Conservation (phyloP, 345 rosid species). For the Trapa incisa region DNA sequence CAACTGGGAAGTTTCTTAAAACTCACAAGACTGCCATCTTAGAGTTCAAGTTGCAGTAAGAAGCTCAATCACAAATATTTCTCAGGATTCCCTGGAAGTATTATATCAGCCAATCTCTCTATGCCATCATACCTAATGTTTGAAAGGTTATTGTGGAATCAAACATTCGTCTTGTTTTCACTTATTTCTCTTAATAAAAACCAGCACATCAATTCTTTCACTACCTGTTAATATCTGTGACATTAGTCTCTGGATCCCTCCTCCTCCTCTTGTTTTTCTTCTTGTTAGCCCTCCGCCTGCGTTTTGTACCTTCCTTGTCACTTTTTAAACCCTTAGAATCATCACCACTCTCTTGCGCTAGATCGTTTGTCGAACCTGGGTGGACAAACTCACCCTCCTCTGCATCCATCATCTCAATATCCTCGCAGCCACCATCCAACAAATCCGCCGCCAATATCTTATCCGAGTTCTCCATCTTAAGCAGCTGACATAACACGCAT, state of each 20-base stretch:
- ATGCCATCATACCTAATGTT: background rate
- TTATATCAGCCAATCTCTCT: background rate
- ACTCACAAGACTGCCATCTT: background rate
- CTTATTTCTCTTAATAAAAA: background rate
- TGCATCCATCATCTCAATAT: conserved; percentile 53
- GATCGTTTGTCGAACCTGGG: conserved; percentile 11
- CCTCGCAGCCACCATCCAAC: conserved; percentile 34
- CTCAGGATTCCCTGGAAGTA: background rate
- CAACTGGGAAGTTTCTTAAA: background rate
- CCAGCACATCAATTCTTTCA: background rate
- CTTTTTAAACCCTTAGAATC: conserved; percentile 16
- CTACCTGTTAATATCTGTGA: conserved; percentile 53
- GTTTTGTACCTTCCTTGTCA: conserved; percentile 23
- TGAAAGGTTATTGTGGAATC: background rate
- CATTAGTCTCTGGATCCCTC: conserved; percentile 22
- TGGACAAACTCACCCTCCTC: conserved; percentile 78
- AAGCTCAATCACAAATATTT: background rate
- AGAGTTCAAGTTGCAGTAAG: background rate
- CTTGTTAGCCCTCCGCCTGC: conserved; percentile 29
- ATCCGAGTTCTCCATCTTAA: conserved; percentile 48
- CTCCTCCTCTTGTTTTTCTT: conserved; percentile 40
- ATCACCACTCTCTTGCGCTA: conserved; percentile 11
- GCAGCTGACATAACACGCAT: background rate
- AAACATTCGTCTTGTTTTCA: background rate
- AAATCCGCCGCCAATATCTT: conserved; percentile 38